These are phyloP conservation scores for Gracilaria gracilis DNA, from an alignment of 23 red algal genomes.

Conservation along the genomic window DNA sequence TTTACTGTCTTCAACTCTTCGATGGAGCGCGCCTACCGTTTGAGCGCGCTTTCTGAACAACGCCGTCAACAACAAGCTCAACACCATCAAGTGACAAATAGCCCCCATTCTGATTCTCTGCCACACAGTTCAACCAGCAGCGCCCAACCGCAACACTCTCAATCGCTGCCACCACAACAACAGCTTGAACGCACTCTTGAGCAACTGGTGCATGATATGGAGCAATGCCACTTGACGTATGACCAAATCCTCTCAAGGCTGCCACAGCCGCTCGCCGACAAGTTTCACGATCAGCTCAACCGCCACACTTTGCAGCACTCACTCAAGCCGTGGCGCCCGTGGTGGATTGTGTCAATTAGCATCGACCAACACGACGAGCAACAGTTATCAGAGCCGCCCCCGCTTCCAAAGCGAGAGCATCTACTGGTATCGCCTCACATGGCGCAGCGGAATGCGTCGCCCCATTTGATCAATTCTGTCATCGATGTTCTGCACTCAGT, in stretches of 20 bases:
- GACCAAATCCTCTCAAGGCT: conserved; percentile 43
- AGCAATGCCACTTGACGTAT: conserved; percentile 8
- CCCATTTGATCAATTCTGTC: conserved; percentile 23
- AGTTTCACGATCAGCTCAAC: conserved; percentile 21
- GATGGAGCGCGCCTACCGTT: background rate
- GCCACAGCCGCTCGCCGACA: background rate
- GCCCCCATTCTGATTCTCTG: too few species aligned
- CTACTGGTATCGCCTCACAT: conserved; percentile 20
- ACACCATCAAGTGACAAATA: too few species aligned
- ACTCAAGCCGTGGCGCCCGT: conserved; percentile 45
- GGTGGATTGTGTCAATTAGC: background rate
- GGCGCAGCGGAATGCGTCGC: background rate
- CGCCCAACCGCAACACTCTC: too few species aligned
- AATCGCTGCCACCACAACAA: background rate
- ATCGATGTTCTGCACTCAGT: conserved; percentile 11
- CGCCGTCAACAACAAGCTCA: background rate
- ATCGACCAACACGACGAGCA: background rate
- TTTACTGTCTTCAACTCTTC: background rate
- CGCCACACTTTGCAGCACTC: background rate
- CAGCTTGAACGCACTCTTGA: background rate
- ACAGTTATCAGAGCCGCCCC: conserved; percentile 1
- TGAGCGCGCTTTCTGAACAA: background rate
- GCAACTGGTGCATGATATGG: conserved; percentile 43
- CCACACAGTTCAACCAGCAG: too few species aligned
- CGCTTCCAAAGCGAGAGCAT: conserved; percentile 1